These are phyloP conservation scores for Aspergillus novoparasiticus DNA, from an alignment of 2,329 filamentous ascomycete genomes.

Conservation along the genomic window DNA sequence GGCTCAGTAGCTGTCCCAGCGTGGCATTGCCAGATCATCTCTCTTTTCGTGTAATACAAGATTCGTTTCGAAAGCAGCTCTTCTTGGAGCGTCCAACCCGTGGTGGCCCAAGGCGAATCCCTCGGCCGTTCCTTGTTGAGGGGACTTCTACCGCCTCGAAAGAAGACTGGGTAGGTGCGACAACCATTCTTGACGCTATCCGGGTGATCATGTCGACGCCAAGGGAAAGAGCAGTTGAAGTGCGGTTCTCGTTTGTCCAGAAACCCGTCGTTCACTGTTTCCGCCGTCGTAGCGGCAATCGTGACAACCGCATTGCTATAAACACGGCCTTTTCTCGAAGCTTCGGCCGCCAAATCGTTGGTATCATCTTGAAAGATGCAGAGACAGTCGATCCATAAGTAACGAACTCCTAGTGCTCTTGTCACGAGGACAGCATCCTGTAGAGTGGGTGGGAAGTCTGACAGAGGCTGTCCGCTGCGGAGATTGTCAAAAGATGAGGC, in stretches of 20 bases:
- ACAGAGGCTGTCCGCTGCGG: neutral
- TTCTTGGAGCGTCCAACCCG: neutral
- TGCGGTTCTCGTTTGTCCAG: neutral
- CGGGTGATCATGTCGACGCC: neutral
- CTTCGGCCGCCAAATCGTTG: neutral
- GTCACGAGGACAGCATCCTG: neutral
- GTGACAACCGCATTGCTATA: neutral
- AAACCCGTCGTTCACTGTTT: neutral
- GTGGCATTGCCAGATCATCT: neutral
- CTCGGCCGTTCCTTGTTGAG: neutral
- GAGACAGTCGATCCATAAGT: neutral
- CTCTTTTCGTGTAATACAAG: neutral
- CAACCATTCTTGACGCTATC: neutral
- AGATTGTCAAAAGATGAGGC: neutral
- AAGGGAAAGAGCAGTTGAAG: neutral
- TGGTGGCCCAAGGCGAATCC: neutral
- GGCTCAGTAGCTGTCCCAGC: neutral
- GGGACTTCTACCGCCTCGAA: neutral
- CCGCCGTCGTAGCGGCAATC: neutral
- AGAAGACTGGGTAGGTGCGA: neutral
- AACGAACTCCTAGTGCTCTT: neutral
- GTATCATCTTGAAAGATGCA: neutral
- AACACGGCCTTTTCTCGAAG: neutral
- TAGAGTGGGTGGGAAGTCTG: neutral
- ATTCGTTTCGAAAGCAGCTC: neutral